These are phyloP conservation scores for Zygnema cylindricum DNA, from an alignment of 139 green algal species.

Conservation along the genomic window DNA sequence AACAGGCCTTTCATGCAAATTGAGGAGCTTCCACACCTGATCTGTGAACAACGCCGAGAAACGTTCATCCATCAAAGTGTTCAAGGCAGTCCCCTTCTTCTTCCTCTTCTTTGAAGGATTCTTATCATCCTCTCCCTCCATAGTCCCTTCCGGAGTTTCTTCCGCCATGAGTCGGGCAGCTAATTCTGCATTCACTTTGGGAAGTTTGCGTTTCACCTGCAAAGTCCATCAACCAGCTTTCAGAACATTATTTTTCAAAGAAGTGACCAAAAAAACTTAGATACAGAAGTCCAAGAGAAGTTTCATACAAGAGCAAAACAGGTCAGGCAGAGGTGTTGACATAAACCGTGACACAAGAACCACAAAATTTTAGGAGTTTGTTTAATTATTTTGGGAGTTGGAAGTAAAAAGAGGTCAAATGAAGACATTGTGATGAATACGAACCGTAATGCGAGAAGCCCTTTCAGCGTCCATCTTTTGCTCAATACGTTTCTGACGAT, in stretches of 20 bases:
- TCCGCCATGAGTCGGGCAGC: constrained; percentile 43
- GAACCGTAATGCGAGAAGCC: constrained; percentile 76
- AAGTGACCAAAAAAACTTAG: too few relatives aligned
- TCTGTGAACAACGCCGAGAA: constrained; percentile 54
- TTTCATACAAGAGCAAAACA: too few relatives aligned
- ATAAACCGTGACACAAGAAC: too few relatives aligned
- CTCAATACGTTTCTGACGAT: constrained; percentile 81
- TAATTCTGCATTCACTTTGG: constrained; percentile 59
- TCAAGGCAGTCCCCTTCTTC: constrained; percentile 10
- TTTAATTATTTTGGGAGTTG: too few relatives aligned
- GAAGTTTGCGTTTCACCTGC: constrained; percentile 60
- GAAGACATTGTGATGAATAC: constrained; percentile 14
- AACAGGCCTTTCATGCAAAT: neutral
- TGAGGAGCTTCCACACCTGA: constrained; percentile 38
- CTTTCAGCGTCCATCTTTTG: constrained; percentile 90
- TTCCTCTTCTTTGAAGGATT: constrained; percentile 11
- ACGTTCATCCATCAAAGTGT: constrained; percentile 25
- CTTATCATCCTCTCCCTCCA: neutral
- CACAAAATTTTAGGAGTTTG: too few relatives aligned
- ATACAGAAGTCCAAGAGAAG: too few relatives aligned
- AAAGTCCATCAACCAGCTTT: too few relatives aligned
- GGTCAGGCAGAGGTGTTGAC: too few relatives aligned
- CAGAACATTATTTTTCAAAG: too few relatives aligned
- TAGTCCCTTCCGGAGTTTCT: neutral
- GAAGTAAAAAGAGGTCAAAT: too few relatives aligned